phyloP scores from a whole-genome alignment of 768 basidiomycete genomes.

The Suillus discolor region DNA sequence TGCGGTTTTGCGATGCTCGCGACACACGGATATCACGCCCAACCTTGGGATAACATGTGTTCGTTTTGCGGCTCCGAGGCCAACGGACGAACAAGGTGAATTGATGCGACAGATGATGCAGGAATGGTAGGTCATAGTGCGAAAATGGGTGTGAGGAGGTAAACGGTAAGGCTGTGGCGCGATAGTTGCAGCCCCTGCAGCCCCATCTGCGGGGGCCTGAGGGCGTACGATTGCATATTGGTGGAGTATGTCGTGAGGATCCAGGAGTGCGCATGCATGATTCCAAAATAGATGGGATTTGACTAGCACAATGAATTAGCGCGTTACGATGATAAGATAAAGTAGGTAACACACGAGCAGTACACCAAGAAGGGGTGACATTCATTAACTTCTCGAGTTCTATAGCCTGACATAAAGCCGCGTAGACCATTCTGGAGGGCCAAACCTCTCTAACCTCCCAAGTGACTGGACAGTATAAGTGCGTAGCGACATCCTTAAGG shows the following conservation, averaged over 20 bases:
- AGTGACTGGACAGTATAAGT: conserved; percentile 48
- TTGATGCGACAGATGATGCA: conserved; percentile 77
- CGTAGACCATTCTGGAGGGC: conserved; percentile 64
- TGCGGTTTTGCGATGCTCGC: conserved; percentile 62
- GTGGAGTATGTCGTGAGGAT: conserved; percentile 59
- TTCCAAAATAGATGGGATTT: conserved; percentile 74
- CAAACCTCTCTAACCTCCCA: conserved; percentile 56
- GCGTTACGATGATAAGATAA: not conserved
- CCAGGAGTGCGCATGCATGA: conserved; percentile 60
- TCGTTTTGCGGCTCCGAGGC: conserved; percentile 56
- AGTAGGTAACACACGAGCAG: conserved; percentile 51
- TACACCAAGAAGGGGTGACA: conserved; percentile 61
- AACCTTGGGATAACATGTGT: conserved; percentile 43
- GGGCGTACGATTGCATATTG: conserved; percentile 51
- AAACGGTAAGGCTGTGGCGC: conserved; percentile 39
- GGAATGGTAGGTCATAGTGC: conserved; percentile 51
- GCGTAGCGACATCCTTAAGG: conserved; percentile 49
- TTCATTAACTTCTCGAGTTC: conserved; percentile 65
- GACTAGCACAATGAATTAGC: conserved; percentile 44
- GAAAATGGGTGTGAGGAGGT: conserved; percentile 63
- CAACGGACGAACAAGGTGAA: conserved; percentile 49
- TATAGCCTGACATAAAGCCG: conserved; percentile 60
- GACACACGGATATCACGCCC: conserved; percentile 54
- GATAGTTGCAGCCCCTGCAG: conserved; percentile 37
- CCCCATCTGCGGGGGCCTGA: conserved; percentile 29